phyloP scores from a whole-genome alignment of 2,329 filamentous ascomycete genomes.

The Helminthosporium solani region DNA sequence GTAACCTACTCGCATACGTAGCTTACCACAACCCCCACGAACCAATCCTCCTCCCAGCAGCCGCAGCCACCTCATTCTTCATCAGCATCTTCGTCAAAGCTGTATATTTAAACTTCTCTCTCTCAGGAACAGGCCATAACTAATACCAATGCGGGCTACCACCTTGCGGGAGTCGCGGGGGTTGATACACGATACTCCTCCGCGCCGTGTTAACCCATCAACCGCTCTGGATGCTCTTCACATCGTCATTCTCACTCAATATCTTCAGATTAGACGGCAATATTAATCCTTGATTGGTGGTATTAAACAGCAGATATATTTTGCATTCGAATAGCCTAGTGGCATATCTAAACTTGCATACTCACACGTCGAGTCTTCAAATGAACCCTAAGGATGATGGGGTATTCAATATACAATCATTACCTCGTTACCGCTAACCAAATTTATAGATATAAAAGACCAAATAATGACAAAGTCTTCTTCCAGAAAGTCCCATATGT shows the following conservation, averaged over 20 bases:
- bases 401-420: too few relatives aligned
- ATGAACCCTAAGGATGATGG: too few relatives aligned
- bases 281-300: not conserved
- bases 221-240: constrained; percentile 41
- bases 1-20: constrained; percentile 47
- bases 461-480: too few relatives aligned
- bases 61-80: constrained; percentile 47
- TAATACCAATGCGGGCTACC: constrained; percentile 57
- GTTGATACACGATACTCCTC: constrained; percentile 46
- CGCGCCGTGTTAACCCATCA: constrained; percentile 51
- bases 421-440: too few relatives aligned
- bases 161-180: constrained; percentile 51
- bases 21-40: constrained; percentile 55
- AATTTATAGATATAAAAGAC: too few relatives aligned
- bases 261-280: not conserved
- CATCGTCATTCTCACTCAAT: not conserved
- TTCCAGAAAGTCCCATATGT: too few relatives aligned
- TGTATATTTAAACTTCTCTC: constrained; percentile 43
- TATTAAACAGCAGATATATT: too few relatives aligned
- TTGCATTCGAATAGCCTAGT: too few relatives aligned
- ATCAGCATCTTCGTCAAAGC: constrained; percentile 44
- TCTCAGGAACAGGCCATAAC: constrained; percentile 53
- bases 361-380: too few relatives aligned
- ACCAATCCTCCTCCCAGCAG: constrained; percentile 51
- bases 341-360: too few relatives aligned